Evolutionary conservation across 257 asterid species (phyloP).

Genomic region (Solanum paucissectum): DNA sequence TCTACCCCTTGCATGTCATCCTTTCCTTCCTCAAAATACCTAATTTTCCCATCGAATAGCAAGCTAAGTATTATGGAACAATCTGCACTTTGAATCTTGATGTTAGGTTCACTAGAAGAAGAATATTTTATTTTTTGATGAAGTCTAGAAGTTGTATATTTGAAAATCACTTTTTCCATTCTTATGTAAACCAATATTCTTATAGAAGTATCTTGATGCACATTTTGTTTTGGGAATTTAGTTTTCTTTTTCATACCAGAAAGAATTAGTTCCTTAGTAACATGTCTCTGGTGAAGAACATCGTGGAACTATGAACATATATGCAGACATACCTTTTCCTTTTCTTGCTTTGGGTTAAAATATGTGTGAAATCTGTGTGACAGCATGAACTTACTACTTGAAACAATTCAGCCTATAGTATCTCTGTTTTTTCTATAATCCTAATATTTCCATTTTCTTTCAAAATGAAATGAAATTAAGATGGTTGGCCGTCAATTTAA

Average conservation of each 20-base stretch:
- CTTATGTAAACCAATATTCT: background rate
- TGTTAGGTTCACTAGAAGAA: background rate
- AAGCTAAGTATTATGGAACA: background rate
- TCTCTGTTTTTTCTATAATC: background rate
- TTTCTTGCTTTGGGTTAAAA: background rate
- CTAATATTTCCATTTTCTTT: background rate
- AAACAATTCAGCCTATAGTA: background rate
- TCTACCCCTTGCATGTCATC: background rate
- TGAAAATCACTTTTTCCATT: background rate
- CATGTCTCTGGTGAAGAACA: background rate
- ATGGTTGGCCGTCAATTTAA: background rate
- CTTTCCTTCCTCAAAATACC: background rate
- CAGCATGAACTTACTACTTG: background rate
- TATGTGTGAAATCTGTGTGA: background rate
- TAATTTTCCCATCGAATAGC: background rate
- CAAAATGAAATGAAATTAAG: background rate
- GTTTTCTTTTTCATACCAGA: background rate
- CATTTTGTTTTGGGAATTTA: background rate
- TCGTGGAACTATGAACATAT: background rate
- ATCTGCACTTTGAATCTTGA: background rate
- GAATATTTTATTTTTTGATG: background rate
- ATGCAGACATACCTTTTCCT: background rate
- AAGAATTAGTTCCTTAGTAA: background rate
- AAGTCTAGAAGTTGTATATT: background rate
- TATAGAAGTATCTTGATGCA: background rate